Conservation (phyloP, 169 alveolate species). For the Cryptosporidium ubiquitum region DNA sequence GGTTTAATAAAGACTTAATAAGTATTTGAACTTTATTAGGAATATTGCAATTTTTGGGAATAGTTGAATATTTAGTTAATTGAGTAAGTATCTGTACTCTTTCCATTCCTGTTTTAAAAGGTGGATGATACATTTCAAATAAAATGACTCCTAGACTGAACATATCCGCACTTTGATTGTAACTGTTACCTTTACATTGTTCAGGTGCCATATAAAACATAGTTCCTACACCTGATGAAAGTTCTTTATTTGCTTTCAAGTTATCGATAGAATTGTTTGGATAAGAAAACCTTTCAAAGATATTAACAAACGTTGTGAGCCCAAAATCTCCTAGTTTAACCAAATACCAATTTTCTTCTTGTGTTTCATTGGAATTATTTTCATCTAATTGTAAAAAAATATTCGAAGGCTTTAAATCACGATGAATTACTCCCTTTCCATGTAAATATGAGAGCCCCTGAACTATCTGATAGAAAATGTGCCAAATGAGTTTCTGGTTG, state of each 20-base stretch:
- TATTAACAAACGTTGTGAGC: conserved; percentile 82
- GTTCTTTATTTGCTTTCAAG: neutral
- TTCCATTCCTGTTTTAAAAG: conserved; percentile 85
- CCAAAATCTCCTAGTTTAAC: conserved; percentile 88
- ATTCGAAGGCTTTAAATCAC: conserved; percentile 87
- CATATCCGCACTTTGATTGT: conserved; percentile 85
- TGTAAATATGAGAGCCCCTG: conserved; percentile 87
- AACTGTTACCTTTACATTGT: conserved; percentile 82
- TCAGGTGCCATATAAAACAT: conserved; percentile 87
- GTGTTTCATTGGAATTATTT: conserved; percentile 21
- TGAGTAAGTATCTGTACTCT: conserved; percentile 74
- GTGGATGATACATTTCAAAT: conserved; percentile 87
- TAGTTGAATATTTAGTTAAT: conserved; percentile 4
- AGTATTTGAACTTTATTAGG: conserved; percentile 16
- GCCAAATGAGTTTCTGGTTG: conserved; percentile 81
- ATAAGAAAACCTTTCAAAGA: conserved; percentile 33
- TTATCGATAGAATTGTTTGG: conserved; percentile 65
- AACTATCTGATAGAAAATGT: conserved; percentile 82
- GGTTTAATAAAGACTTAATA: conserved; percentile 40
- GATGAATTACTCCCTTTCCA: conserved; percentile 86
- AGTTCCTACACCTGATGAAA: conserved; percentile 82
- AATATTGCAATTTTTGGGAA: conserved; percentile 56
- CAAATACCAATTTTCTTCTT: conserved; percentile 36
- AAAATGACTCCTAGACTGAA: conserved; percentile 86
- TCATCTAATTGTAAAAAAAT: conserved; percentile 83